These are phyloP conservation scores for Globisporangium iwayamae DNA, from an alignment of 352 stramenopile genomes.

Conservation along the genomic window DNA sequence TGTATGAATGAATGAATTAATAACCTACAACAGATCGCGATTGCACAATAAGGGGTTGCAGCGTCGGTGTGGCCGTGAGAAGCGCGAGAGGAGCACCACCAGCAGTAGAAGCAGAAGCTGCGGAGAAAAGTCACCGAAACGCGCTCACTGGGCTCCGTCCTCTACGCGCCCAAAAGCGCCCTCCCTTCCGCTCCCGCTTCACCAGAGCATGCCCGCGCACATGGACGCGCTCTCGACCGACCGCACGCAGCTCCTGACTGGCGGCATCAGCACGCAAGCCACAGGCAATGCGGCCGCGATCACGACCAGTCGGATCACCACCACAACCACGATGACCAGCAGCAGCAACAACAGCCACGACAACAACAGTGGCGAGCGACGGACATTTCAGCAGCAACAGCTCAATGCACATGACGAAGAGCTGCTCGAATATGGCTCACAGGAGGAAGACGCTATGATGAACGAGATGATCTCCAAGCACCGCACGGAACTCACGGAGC, in stretches of 20 bases:
- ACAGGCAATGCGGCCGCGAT: slow-evolving; percentile 1
- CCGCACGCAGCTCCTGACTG: slow-evolving; percentile 3
- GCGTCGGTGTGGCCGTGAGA: neutral
- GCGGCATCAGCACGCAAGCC: neutral
- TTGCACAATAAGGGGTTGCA: neutral
- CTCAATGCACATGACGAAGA: slow-evolving; percentile 7
- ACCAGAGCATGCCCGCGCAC: slow-evolving; percentile 5
- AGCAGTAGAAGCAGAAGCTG: neutral
- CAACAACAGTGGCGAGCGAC: neutral
- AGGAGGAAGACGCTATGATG: slow-evolving; percentile 42
- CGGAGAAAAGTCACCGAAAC: slow-evolving; percentile 8
- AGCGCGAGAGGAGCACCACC: neutral
- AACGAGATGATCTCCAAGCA: slow-evolving; percentile 58
- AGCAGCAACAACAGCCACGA: slow-evolving; percentile 1
- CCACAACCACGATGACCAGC: neutral
- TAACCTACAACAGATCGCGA: neutral
- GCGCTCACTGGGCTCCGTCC: neutral
- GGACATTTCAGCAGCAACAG: neutral
- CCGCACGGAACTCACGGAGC: slow-evolving; percentile 44
- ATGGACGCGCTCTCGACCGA: slow-evolving; percentile 12
- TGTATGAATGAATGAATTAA: neutral
- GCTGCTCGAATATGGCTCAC: slow-evolving; percentile 6
- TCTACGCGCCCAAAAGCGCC: neutral
- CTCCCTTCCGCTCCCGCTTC: neutral
- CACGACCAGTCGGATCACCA: slow-evolving; percentile 8